Conservation (phyloP, 306 rosid species). For the Trifolium dubium region DNA sequence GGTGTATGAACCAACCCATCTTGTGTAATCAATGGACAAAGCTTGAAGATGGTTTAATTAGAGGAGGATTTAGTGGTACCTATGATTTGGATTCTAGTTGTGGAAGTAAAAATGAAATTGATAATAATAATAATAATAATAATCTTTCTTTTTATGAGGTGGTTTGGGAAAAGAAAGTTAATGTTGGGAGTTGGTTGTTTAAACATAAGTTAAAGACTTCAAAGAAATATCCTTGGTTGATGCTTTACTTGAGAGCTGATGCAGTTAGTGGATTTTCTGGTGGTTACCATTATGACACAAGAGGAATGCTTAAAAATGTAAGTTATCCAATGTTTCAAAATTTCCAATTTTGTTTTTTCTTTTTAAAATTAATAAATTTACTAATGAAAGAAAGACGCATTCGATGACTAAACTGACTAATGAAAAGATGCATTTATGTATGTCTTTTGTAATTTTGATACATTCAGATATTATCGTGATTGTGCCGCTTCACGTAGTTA, state of each 20-base stretch:
- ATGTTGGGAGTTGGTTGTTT: slow-evolving; percentile 78
- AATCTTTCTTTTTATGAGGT: slow-evolving; percentile 69
- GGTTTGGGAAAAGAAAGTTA: slow-evolving; percentile 75
- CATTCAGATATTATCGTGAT: not conserved
- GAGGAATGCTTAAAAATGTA: slow-evolving; percentile 80
- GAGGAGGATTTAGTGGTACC: slow-evolving; percentile 70
- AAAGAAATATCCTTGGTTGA: slow-evolving; percentile 80
- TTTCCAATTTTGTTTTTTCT: too few relatives aligned
- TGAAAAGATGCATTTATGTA: not conserved
- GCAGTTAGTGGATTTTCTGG: slow-evolving; percentile 84
- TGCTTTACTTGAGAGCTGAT: slow-evolving; percentile 88
- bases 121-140: slow-evolving; percentile 2
- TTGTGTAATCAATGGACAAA: slow-evolving; percentile 60
- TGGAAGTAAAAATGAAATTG: slow-evolving; percentile 12
- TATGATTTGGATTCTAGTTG: slow-evolving; percentile 62
- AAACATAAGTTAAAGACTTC: slow-evolving; percentile 73
- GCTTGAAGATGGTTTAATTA: slow-evolving; percentile 46
- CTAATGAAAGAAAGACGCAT: not conserved
- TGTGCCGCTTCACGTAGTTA: not conserved
- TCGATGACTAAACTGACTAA: not conserved
- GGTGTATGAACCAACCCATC: slow-evolving; percentile 84
- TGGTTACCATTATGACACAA: slow-evolving; percentile 85
- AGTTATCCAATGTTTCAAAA: slow-evolving; percentile 40
- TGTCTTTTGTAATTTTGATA: not conserved
- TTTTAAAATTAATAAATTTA: too few relatives aligned